Percentiles rank a stretch among this genome's conserved stretches.
Evolutionary conservation across 2,329 filamentous ascomycete genomes (phyloP).

Genomic region (Arthroderma sp.): DNA sequence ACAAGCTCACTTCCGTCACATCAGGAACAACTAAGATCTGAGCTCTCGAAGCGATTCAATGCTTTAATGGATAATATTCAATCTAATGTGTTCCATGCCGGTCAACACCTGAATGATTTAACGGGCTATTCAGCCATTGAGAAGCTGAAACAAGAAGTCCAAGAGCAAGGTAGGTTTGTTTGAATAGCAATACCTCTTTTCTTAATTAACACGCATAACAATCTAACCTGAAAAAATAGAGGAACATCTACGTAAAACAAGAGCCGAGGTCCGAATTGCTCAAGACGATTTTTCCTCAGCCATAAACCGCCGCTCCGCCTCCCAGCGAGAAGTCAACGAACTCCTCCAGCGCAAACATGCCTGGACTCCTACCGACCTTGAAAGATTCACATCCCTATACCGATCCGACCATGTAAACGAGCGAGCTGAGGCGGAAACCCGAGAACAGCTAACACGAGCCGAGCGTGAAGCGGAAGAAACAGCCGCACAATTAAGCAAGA

Average conservation of each 20-base stretch:
- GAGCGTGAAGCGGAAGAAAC: conserved; percentile 72
- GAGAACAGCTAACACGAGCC: conserved; percentile 57
- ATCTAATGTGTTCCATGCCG: conserved; percentile 68
- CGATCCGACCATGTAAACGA: conserved; percentile 88
- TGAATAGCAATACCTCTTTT: not conserved
- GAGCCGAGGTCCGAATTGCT: conserved; percentile 53
- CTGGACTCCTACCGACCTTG: conserved; percentile 76
- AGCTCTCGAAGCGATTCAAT: conserved; percentile 49
- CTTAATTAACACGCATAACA: not conserved
- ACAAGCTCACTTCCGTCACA: conserved; percentile 35
- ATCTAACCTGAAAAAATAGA: conserved; percentile 28
- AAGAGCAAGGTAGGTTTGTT: conserved; percentile 42
- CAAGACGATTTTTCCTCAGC: conserved; percentile 71
- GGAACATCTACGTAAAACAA: conserved; percentile 39
- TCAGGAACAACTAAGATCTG: conserved; percentile 40
- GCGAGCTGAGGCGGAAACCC: conserved; percentile 60
- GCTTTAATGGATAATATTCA: conserved; percentile 80
- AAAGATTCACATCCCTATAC: conserved; percentile 88
- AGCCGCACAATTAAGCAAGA: conserved; percentile 59
- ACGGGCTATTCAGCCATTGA: conserved; percentile 93
- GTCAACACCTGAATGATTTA: conserved; percentile 80
- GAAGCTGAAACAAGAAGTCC: conserved; percentile 65
- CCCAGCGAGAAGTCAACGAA: conserved; percentile 90
- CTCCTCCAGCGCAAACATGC: conserved; percentile 86
- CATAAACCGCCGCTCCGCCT: conserved; percentile 68